A percentile compares a stretch with the other conserved stretches of the same genome.
phyloP scores from a whole-genome alignment of 306 rosid genomes.

The Quercus suber region DNA sequence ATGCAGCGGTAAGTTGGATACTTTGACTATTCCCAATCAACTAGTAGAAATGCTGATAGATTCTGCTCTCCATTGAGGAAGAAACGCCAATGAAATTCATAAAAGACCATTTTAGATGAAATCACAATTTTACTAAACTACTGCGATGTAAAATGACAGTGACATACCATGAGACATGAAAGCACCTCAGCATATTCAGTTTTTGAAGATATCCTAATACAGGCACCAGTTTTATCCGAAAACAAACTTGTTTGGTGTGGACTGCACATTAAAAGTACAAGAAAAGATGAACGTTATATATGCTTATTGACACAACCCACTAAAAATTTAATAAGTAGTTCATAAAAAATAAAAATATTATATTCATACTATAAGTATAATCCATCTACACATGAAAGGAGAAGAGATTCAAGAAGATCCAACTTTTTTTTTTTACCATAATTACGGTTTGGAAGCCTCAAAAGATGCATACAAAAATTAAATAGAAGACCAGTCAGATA shows the following conservation, averaged over 20 bases:
- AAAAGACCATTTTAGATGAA: background rate
- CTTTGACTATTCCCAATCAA: conserved; percentile 81
- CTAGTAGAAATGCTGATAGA: conserved; percentile 73
- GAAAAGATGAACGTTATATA: conserved; percentile 19
- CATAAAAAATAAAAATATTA: conserved; percentile 2
- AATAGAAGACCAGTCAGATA: conserved; percentile 27
- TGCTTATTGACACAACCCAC: conserved; percentile 8
- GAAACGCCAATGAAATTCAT: conserved; percentile 55
- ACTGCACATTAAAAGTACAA: conserved; percentile 40
- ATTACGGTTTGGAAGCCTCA: conserved; percentile 46
- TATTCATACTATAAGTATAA: conserved; percentile 53
- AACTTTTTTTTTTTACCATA: conserved; percentile 61
- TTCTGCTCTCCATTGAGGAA: conserved; percentile 91
- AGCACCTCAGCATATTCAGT: conserved; percentile 75
- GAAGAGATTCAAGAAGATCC: conserved; percentile 64
- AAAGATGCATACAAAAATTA: conserved; percentile 26
- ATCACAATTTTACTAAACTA: conserved; percentile 3
- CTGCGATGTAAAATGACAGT: conserved; percentile 1
- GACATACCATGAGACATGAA: conserved; percentile 14
- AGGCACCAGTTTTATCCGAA: conserved; percentile 53
- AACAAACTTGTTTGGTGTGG: conserved; percentile 44
- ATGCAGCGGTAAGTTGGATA: conserved; percentile 83
- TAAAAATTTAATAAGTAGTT: background rate
- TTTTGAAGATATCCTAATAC: conserved; percentile 63
- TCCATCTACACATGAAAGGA: conserved; percentile 44